Conservation (phyloP, 306 rosid species). For the Prunus mira region DNA sequence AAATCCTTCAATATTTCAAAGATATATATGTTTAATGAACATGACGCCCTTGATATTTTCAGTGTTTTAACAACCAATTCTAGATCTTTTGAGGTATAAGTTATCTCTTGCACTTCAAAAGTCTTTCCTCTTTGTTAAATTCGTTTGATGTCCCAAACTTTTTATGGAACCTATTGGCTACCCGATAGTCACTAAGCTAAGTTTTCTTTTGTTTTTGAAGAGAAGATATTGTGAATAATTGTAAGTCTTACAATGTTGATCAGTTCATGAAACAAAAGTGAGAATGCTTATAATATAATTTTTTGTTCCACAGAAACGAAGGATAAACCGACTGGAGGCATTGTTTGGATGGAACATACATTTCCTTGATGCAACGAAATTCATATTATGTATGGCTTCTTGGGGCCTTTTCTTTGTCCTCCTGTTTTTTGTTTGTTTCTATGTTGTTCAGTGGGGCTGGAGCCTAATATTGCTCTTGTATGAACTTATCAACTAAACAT, state of each 20-base stretch:
- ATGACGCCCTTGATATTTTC: constrained; percentile 4
- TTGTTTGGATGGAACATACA: constrained; percentile 78
- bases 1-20: background rate
- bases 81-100: background rate
- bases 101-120: background rate
- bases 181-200: background rate
- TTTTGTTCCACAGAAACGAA: constrained; percentile 57
- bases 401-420: background rate
- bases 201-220: background rate
- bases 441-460: background rate
- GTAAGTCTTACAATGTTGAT: background rate
- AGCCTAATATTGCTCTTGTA: background rate
- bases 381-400: constrained; percentile 49
- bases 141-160: background rate
- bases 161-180: background rate
- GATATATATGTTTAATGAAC: background rate
- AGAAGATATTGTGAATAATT: background rate
- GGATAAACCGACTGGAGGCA: constrained; percentile 60
- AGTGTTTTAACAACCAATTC: background rate
- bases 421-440: background rate
- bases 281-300: background rate
- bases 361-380: constrained; percentile 66
- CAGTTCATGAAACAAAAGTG: background rate
- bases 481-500: background rate
- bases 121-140: background rate